Evolutionary conservation across 1,139 yeast genomes (phyloP).

Genomic region (Hyphopichia fennica): DNA sequence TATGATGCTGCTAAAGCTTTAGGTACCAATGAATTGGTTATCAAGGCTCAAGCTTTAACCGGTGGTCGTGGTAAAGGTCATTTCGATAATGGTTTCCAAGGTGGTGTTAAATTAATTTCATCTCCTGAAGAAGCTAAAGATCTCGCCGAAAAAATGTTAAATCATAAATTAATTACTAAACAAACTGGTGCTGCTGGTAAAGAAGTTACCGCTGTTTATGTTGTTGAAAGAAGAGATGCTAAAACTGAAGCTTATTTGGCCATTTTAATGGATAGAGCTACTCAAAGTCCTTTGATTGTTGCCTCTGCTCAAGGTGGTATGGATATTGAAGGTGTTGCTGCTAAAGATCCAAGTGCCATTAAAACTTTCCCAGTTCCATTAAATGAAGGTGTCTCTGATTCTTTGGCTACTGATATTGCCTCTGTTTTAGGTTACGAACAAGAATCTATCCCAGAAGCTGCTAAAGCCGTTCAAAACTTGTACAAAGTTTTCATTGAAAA

Average conservation of each 20-base stretch:
- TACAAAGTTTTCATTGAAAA: slow-evolving; percentile 85
- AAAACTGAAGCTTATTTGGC: slow-evolving; percentile 94
- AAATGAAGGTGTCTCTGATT: slow-evolving; percentile 77
- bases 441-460: slow-evolving; percentile 83
- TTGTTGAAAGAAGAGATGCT: slow-evolving; percentile 93
- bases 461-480: slow-evolving; percentile 79
- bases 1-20: slow-evolving; percentile 67
- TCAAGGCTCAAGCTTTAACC: slow-evolving; percentile 97
- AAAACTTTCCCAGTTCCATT: slow-evolving; percentile 82
- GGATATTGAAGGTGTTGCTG: slow-evolving; percentile 99
- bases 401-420: slow-evolving; percentile 76
- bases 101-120: slow-evolving; percentile 91
- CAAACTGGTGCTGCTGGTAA: slow-evolving; percentile 98
- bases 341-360: slow-evolving; percentile 87
- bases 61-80: slow-evolving; percentile 99
- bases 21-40: slow-evolving; percentile 78
- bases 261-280: slow-evolving; percentile 89
- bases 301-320: slow-evolving; percentile 99
- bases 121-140: slow-evolving; percentile 86
- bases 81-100: slow-evolving; percentile 92
- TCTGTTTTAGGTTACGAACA: slow-evolving; percentile 76
- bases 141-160: slow-evolving; percentile 85
- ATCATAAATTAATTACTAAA: slow-evolving; percentile 92
- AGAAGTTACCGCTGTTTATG: slow-evolving; percentile 93
- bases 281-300: slow-evolving; percentile 89